Evolutionary conservation across 208 protist genomes (phyloP).

Genomic region (Trypanosoma lewisi): DNA sequence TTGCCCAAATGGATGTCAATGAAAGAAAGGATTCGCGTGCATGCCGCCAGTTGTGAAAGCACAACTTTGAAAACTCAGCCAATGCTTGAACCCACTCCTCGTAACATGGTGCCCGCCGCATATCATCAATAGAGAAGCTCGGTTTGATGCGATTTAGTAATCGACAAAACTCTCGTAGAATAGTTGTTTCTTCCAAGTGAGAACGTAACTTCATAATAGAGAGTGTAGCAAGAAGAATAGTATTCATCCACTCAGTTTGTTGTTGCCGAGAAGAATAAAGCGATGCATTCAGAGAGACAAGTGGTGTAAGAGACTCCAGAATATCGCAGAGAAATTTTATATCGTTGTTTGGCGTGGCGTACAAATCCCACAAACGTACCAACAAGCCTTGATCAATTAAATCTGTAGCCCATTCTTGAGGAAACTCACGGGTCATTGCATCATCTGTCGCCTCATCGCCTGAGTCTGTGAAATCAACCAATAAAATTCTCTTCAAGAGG

Average conservation of each 20-base stretch:
- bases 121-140: slow-evolving; percentile 47
- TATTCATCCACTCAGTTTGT: slow-evolving; percentile 36
- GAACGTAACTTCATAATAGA: slow-evolving; percentile 41
- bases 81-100: slow-evolving; percentile 31
- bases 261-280: slow-evolving; percentile 24
- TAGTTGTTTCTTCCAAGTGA: slow-evolving; percentile 32
- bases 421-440: slow-evolving; percentile 24
- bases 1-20: slow-evolving; percentile 28
- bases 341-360: slow-evolving; percentile 10
- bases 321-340: slow-evolving; percentile 15
- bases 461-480: slow-evolving; percentile 34
- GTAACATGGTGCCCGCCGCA: slow-evolving; percentile 33
- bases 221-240: slow-evolving; percentile 46
- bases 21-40: slow-evolving; percentile 29
- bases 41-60: slow-evolving; percentile 30
- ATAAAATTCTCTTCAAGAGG: slow-evolving; percentile 23
- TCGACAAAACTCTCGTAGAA: slow-evolving; percentile 38
- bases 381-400: slow-evolving; percentile 29
- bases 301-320: slow-evolving; percentile 25
- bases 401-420: slow-evolving; percentile 23
- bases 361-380: slow-evolving; percentile 30
- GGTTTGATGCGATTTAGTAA: slow-evolving; percentile 65
- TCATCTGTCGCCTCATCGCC: slow-evolving; percentile 15
- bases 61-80: slow-evolving; percentile 25
- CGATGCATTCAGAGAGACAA: slow-evolving; percentile 28